phyloP scores from a whole-genome alignment of 352 stramenopile species.

The Phytophthora quininea region DNA sequence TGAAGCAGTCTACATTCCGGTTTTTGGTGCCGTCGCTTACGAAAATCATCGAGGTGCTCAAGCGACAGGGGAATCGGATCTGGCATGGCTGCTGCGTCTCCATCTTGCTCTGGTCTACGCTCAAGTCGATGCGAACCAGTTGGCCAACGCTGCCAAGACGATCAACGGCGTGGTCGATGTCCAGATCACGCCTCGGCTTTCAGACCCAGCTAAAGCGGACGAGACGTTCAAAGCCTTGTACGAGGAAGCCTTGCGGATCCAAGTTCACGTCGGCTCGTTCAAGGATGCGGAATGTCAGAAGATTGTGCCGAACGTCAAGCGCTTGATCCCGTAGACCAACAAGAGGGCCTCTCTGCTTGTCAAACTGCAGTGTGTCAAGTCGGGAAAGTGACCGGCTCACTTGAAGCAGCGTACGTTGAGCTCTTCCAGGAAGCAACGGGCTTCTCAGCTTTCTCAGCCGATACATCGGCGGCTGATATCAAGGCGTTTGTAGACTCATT shows the following conservation, averaged over 20 bases:
- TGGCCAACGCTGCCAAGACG: constrained; percentile 55
- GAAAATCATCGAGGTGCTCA: constrained; percentile 73
- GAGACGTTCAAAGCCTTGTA: constrained; percentile 47
- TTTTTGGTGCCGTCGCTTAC: constrained; percentile 72
- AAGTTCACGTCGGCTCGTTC: constrained; percentile 75
- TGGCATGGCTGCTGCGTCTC: constrained; percentile 67
- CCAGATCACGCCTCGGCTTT: constrained; percentile 52
- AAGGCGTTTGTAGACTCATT: constrained; percentile 40
- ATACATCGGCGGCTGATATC: constrained; percentile 44
- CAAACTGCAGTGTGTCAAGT: constrained; percentile 76
- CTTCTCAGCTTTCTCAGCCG: constrained; percentile 38
- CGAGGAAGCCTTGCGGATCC: constrained; percentile 69
- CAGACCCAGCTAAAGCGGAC: constrained; percentile 32
- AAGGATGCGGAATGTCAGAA: constrained; percentile 84
- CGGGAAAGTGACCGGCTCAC: constrained; percentile 40
- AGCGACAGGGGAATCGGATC: constrained; percentile 74
- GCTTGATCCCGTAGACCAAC: constrained; percentile 35
- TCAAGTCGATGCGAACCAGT: constrained; percentile 71
- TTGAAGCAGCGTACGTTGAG: constrained; percentile 59
- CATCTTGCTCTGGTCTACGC: constrained; percentile 73
- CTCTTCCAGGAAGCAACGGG: constrained; percentile 68
- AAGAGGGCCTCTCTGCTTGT: constrained; percentile 54
- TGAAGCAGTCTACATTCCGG: constrained; percentile 80
- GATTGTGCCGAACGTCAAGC: constrained; percentile 66
- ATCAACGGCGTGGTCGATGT: constrained; percentile 75